Percentiles rank a stretch among this genome's conserved stretches.
phyloP scores from a whole-genome alignment of 179 eudicot species.

The Patellifolia procumbens region DNA sequence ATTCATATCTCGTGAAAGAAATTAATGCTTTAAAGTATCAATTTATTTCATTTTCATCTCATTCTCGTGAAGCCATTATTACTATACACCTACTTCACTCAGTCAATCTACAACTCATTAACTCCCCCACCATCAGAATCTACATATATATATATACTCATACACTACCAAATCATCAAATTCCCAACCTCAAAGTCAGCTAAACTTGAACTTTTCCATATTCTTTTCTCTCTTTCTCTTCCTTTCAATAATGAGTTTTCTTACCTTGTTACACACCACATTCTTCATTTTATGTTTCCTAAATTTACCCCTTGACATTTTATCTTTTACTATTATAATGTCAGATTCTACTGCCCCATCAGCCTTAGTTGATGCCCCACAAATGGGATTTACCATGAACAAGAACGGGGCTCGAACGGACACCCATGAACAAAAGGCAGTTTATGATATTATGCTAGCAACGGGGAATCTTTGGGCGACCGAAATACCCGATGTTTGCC shows the following conservation, averaged over 20 bases:
- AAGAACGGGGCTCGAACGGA: constrained; percentile 62
- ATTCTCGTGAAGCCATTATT: constrained; percentile 64
- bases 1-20: constrained; percentile 37
- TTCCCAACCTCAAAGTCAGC: constrained; percentile 11
- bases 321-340: constrained; percentile 57
- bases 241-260: constrained; percentile 26
- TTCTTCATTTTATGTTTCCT: constrained; percentile 26
- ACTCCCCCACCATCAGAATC: constrained; percentile 13
- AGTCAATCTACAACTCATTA: too few relatives aligned
- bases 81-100: too few relatives aligned
- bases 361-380: constrained; percentile 69
- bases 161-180: not conserved
- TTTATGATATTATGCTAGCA: constrained; percentile 83
- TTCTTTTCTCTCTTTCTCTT: not conserved
- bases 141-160: not conserved
- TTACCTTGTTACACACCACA: constrained; percentile 23
- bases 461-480: constrained; percentile 94
- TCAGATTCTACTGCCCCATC: constrained; percentile 62
- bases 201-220: not conserved
- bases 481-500: constrained; percentile 82
- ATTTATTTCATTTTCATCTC: constrained; percentile 36
- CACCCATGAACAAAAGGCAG: constrained; percentile 68
- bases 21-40: constrained; percentile 22
- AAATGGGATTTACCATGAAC: constrained; percentile 52
- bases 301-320: constrained; percentile 19